These are phyloP conservation scores for Metschnikowia chrysomelidarum DNA, from an alignment of 805 yeast genomes.

Conservation along the genomic window DNA sequence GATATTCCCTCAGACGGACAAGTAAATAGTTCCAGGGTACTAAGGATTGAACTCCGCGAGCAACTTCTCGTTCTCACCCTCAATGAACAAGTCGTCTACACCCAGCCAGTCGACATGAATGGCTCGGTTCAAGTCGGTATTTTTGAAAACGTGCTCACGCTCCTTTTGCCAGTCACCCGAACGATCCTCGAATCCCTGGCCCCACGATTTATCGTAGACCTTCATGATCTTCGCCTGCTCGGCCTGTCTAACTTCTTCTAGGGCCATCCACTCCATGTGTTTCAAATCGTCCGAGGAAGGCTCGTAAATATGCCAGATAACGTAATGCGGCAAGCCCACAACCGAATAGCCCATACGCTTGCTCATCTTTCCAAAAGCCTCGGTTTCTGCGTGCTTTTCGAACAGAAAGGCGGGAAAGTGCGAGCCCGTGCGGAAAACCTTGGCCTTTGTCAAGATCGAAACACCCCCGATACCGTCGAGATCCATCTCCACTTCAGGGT, in stretches of 20 bases:
- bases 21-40: too few species aligned
- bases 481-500: constrained; percentile 89
- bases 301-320: constrained; percentile 87
- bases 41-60: constrained; percentile 44
- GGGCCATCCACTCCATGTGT: constrained; percentile 87
- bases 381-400: constrained; percentile 96
- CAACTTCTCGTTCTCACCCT: constrained; percentile 27
- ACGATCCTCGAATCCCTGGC: constrained; percentile 74
- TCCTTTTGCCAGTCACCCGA: constrained; percentile 71
- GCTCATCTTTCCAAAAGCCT: constrained; percentile 90
- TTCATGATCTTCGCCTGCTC: constrained; percentile 63
- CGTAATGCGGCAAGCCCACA: constrained; percentile 90
- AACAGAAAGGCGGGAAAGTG: constrained; percentile 97
- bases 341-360: constrained; percentile 85
- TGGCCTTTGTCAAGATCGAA: constrained; percentile 83
- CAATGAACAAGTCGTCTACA: constrained; percentile 44
- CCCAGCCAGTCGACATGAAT: constrained; percentile 71
- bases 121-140: constrained; percentile 61
- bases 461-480: constrained; percentile 98
- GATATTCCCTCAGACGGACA: too few species aligned
- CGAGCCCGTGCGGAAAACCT: constrained; percentile 82
- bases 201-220: constrained; percentile 71
- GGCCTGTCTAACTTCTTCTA: constrained; percentile 64
- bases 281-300: constrained; percentile 89
- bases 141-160: constrained; percentile 67